phyloP scores from a whole-genome alignment of 2,329 filamentous ascomycete species.

The Cladobotryum protrusum region DNA sequence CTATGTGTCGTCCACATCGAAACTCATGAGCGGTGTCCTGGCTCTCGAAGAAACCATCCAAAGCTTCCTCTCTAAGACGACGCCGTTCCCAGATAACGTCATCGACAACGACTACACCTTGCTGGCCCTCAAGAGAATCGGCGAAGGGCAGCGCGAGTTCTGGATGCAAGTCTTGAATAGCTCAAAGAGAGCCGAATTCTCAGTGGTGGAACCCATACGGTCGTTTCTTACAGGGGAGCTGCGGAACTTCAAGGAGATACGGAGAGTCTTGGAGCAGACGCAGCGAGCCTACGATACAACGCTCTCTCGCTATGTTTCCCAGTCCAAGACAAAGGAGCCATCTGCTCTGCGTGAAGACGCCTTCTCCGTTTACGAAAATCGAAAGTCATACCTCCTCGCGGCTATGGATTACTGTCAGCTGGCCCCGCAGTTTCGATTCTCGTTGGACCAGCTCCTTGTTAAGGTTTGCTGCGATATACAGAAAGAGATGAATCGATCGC shows the following conservation, averaged over 20 bases:
- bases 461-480: slow-evolving; percentile 80
- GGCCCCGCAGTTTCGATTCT: slow-evolving; percentile 76
- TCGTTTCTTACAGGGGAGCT: slow-evolving; percentile 74
- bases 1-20: slow-evolving; percentile 48
- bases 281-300: slow-evolving; percentile 82
- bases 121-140: slow-evolving; percentile 75
- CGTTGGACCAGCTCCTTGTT: slow-evolving; percentile 81
- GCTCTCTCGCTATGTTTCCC: slow-evolving; percentile 72
- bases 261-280: slow-evolving; percentile 66
- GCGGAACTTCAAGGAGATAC: slow-evolving; percentile 77
- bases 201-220: slow-evolving; percentile 76
- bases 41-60: slow-evolving; percentile 76
- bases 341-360: slow-evolving; percentile 90
- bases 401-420: slow-evolving; percentile 90
- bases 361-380: slow-evolving; percentile 87
- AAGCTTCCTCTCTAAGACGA: slow-evolving; percentile 66
- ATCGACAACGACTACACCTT: slow-evolving; percentile 95
- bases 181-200: slow-evolving; percentile 69
- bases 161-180: slow-evolving; percentile 71
- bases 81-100: slow-evolving; percentile 73
- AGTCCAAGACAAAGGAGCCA: slow-evolving; percentile 90
- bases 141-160: slow-evolving; percentile 80
- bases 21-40: slow-evolving; percentile 56
- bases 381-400: slow-evolving; percentile 83
- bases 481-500: slow-evolving; percentile 71